Percentiles rank a stretch among this genome's conserved stretches.
Conservation (phyloP, 1,284 basidiomycete species). For the Sporisorium iseilematis-ciliati region DNA sequence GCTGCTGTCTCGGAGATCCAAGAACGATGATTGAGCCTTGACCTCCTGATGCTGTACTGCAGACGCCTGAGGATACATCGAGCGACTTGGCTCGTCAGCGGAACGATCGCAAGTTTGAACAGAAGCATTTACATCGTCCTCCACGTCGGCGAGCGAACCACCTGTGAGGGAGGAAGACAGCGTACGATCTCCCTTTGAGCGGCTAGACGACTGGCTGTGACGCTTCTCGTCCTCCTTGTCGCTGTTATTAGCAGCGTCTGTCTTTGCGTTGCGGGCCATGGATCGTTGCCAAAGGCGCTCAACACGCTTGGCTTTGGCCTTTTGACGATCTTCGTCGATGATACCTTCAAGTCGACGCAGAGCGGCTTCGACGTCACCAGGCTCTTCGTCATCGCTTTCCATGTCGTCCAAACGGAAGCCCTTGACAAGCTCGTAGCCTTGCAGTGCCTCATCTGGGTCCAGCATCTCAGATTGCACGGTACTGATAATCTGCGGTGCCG, state of each 20-base stretch:
- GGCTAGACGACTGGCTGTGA: constrained; percentile 19
- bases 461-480: constrained; percentile 61
- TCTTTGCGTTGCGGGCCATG: constrained; percentile 36
- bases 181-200: constrained; percentile 27
- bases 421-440: constrained; percentile 64
- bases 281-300: constrained; percentile 58
- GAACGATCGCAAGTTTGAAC: constrained; percentile 30
- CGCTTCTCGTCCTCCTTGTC: constrained; percentile 5
- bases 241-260: constrained; percentile 5
- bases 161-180: constrained; percentile 35
- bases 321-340: constrained; percentile 64
- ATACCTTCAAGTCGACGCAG: constrained; percentile 62
- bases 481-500: constrained; percentile 46
- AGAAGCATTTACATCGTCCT: constrained; percentile 34
- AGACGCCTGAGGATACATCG: background rate
- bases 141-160: constrained; percentile 41
- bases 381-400: constrained; percentile 62
- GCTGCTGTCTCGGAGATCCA: constrained; percentile 33
- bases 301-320: constrained; percentile 49
- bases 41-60: constrained; percentile 4
- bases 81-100: constrained; percentile 4
- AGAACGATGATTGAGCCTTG: constrained; percentile 26
- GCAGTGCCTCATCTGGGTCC: constrained; percentile 63
- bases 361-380: constrained; percentile 64
- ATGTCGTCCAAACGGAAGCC: constrained; percentile 60